Evolutionary conservation across 2,329 filamentous ascomycete genomes (phyloP).

Genomic region (Stachybotrys chlorohalonatus): DNA sequence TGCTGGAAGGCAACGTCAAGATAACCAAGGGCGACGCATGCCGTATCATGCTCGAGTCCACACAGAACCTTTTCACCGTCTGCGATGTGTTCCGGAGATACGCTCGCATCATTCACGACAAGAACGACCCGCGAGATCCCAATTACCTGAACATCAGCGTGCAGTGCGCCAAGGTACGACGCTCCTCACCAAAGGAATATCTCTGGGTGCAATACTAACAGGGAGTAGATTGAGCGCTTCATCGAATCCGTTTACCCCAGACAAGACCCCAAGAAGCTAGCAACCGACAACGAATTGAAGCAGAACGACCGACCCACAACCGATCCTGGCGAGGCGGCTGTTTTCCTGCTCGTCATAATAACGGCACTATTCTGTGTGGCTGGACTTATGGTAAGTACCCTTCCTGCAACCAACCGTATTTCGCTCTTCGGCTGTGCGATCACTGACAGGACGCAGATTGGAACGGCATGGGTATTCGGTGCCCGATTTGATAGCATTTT

Average conservation of each 20-base stretch:
- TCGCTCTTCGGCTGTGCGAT: not conserved
- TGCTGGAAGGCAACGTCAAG: slow-evolving; percentile 86
- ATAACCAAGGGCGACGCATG: slow-evolving; percentile 95
- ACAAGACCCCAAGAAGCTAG: slow-evolving; percentile 59
- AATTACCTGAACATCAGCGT: slow-evolving; percentile 89
- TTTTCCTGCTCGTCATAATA: slow-evolving; percentile 59
- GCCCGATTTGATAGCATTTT: slow-evolving; percentile 61
- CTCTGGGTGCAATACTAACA: slow-evolving; percentile 5
- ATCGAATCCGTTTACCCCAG: slow-evolving; percentile 89
- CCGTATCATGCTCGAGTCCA: slow-evolving; percentile 82
- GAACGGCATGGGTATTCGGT: slow-evolving; percentile 68
- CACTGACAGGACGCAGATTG: slow-evolving; percentile 44
- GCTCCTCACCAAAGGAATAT: not conserved
- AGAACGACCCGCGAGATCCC: slow-evolving; percentile 89
- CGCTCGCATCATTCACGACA: slow-evolving; percentile 73
- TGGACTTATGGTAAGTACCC: slow-evolving; percentile 62
- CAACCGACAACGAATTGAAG: slow-evolving; percentile 27
- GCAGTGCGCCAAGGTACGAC: slow-evolving; percentile 68
- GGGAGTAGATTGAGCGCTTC: slow-evolving; percentile 74
- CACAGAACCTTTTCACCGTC: slow-evolving; percentile 75
- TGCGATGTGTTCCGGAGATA: slow-evolving; percentile 78
- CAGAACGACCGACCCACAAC: slow-evolving; percentile 33
- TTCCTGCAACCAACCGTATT: too few relatives aligned
- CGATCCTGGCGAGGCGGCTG: slow-evolving; percentile 50
- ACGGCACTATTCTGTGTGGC: slow-evolving; percentile 64